Base-by-base conservation (phyloP, 2,329 filamentous ascomycete genomes). In the Xylariales sp. region DNA sequence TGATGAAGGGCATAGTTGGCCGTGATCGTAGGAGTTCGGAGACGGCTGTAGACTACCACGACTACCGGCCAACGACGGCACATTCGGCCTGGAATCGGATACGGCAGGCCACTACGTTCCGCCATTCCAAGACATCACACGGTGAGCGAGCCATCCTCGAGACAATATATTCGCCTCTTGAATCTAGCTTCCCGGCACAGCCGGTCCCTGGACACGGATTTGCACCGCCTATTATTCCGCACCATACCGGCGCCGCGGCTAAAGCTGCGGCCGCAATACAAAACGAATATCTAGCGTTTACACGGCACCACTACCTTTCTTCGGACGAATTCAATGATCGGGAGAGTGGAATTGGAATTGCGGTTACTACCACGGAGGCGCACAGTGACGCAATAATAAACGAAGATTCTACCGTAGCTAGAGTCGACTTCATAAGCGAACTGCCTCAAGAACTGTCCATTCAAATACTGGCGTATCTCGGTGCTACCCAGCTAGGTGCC, bases 311-410 rank as follows among this genome's bases (percentile, higher is more conserved):
- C 36, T 82, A 81, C 78, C 75, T 87, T 7, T 76, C 81, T 8
- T 77, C 79, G 39, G 84, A 87, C 2, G 84, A 85, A 18, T 80
- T 79, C n/a, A 87, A 85, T 70, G 88, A 91, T 71, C 81, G 84
- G 32, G 88, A 91, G 78, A 90, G 89, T 72, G 88, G 88, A 23
- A 89, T 91, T 60, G 88, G 87, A 39, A 90, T 91, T 57, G 81
- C 84, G 0, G 78, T 89, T 2, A 84, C 84, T 1, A 77, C 82
- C 18, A 78, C 81, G 32, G 79, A 78, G n/a, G 74, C 77, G 23
- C 76, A 80, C 39, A 67, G 75, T 16, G 76, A 76, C 32, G 71
- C 75, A 3, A 76, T 77, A 30, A 76, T 65, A 18, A 76, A 79
- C 18, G 81, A 81, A 3, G 80, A 82, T 16, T 75, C 79, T 1